These are phyloP conservation scores for Aspergillus jensenii DNA, from an alignment of 2,329 filamentous ascomycete genomes.

Conservation along the genomic window DNA sequence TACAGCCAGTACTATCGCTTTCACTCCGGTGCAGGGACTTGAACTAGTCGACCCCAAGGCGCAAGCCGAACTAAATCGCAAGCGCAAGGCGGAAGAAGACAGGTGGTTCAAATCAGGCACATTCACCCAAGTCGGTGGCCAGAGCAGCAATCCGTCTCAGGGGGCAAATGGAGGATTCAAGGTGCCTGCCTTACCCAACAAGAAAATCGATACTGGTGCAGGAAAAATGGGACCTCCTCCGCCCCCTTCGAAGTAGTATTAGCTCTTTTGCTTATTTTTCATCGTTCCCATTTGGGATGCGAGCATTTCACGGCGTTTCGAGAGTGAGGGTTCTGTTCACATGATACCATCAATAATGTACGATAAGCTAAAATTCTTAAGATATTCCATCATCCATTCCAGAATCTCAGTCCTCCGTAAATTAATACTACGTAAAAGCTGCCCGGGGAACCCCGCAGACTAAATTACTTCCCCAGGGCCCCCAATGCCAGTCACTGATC, in stretches of 20 bases:
- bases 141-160: constrained; percentile 24
- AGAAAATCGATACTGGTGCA: constrained; percentile 68
- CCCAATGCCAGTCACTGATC: background rate
- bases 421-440: background rate
- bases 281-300: constrained; percentile 12
- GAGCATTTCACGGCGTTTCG: constrained; percentile 20
- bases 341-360: constrained; percentile 27
- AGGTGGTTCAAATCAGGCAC: constrained; percentile 97
- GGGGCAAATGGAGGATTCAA: constrained; percentile 70
- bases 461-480: background rate
- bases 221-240: constrained; percentile 54
- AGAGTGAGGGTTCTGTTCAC: constrained; percentile 13
- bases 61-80: constrained; percentile 81
- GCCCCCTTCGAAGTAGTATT: constrained; percentile 26
- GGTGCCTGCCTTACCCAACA: constrained; percentile 73
- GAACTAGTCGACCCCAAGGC: constrained; percentile 94
- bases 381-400: background rate
- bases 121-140: constrained; percentile 77
- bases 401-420: background rate
- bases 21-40: constrained; percentile 90
- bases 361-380: constrained; percentile 8
- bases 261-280: constrained; percentile 10
- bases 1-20: constrained; percentile 83
- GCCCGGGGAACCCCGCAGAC: background rate
- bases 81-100: constrained; percentile 91